These are phyloP conservation scores for Mitragyna speciosa DNA, from an alignment of 257 asterid genomes.

Conservation along the genomic window DNA sequence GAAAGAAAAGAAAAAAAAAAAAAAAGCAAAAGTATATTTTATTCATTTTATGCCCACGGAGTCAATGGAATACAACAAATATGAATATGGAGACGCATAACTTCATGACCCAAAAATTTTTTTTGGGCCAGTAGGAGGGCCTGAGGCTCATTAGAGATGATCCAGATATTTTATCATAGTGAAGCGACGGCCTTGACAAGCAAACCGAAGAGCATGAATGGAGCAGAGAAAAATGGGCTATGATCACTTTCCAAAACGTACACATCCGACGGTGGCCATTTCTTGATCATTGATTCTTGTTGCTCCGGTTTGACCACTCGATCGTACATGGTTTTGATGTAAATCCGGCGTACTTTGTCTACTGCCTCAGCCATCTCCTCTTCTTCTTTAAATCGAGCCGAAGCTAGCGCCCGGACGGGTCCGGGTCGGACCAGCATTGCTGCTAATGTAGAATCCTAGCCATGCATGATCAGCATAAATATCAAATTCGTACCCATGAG, in stretches of 20 bases:
- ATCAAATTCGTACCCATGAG: too few relatives aligned
- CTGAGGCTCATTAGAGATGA: too few relatives aligned
- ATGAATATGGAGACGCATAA: neutral
- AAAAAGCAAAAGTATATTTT: too few relatives aligned
- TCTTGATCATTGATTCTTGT: constrained; percentile 71
- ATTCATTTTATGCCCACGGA: neutral
- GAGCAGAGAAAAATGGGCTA: constrained; percentile 85
- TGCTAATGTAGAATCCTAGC: constrained; percentile 65
- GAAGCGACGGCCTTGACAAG: constrained; percentile 55
- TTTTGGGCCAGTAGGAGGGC: too few relatives aligned
- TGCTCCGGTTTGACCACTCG: constrained; percentile 50
- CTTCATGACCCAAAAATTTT: neutral
- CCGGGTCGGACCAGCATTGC: constrained; percentile 70
- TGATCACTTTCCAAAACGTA: constrained; percentile 77
- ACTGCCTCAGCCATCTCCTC: constrained; percentile 10
- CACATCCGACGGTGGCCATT: constrained; percentile 66
- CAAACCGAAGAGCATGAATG: constrained; percentile 53
- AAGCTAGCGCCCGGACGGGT: constrained; percentile 56
- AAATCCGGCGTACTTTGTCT: constrained; percentile 56
- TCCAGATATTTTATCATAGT: neutral
- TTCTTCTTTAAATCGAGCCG: constrained; percentile 34
- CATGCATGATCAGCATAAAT: neutral
- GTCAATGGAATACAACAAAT: neutral
- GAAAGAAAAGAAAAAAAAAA: too few relatives aligned
- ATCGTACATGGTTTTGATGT: constrained; percentile 56